Conservation (phyloP, 2,329 filamentous ascomycete genomes). For the Penicillium oxalicum region DNA sequence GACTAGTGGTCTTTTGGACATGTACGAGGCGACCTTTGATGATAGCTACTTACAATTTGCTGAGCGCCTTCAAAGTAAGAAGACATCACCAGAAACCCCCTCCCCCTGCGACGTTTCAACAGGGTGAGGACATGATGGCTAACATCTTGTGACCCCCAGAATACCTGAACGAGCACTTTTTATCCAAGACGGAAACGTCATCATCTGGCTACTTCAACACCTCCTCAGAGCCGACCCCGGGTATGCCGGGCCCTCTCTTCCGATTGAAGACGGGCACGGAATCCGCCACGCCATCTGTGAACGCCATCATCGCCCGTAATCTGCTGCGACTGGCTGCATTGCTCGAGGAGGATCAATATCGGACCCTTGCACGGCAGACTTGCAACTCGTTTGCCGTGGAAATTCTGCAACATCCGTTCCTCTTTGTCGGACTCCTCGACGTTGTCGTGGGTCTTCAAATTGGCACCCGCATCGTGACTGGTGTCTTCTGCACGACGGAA, state of each 20-base stretch:
- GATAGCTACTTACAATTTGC: constrained; percentile 73
- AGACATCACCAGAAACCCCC: background rate
- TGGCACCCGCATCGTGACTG: constrained; percentile 57
- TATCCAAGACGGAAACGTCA: constrained; percentile 51
- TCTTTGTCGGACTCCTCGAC: constrained; percentile 76
- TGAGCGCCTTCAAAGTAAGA: constrained; percentile 66
- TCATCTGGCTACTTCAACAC: constrained; percentile 40
- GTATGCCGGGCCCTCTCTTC: constrained; percentile 59
- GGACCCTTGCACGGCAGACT: constrained; percentile 62
- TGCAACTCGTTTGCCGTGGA: constrained; percentile 85
- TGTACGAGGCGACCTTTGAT: constrained; percentile 78
- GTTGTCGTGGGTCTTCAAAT: constrained; percentile 68
- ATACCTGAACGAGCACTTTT: constrained; percentile 70
- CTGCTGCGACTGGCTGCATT: constrained; percentile 72
- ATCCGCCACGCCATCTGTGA: constrained; percentile 80
- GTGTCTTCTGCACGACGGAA: constrained; percentile 43
- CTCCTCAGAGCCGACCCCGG: constrained; percentile 48
- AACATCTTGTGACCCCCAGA: constrained; percentile 40
- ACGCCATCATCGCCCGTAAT: constrained; percentile 80
- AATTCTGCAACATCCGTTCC: constrained; percentile 84
- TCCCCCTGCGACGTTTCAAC: background rate
- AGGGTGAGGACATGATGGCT: background rate
- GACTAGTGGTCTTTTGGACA: constrained; percentile 71
- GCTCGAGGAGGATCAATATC: constrained; percentile 60
- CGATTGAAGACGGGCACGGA: constrained; percentile 95